These are phyloP conservation scores for Cladosporium sp. DNA, from an alignment of 2,329 filamentous ascomycete genomes.

Conservation along the genomic window DNA sequence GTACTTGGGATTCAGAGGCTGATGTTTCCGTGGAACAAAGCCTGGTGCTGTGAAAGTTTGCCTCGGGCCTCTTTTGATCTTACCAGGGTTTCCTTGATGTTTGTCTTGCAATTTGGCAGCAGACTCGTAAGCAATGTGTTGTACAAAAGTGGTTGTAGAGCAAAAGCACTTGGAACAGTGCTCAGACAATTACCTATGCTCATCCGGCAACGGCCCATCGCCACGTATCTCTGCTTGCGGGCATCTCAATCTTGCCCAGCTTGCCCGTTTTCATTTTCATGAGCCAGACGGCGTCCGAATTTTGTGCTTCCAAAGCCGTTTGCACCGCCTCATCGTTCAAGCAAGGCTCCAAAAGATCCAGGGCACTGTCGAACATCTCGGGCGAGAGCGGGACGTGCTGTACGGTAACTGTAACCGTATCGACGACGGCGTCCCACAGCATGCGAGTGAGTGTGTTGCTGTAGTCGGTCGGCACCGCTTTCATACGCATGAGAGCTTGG, in stretches of 20 bases:
- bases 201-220: conserved; percentile 13
- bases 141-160: no score
- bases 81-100: neutral
- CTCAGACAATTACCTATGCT: neutral
- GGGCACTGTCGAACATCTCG: conserved; percentile 63
- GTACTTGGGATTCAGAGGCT: neutral
- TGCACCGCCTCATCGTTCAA: conserved; percentile 41
- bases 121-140: no score
- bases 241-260: neutral
- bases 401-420: conserved; percentile 51
- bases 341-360: conserved; percentile 51
- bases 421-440: conserved; percentile 28
- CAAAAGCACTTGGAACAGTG: no score
- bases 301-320: conserved; percentile 55
- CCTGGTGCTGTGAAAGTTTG: conserved; percentile 2
- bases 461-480: conserved; percentile 15
- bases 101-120: neutral
- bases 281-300: conserved; percentile 74
- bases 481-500: conserved; percentile 17
- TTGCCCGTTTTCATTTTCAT: conserved; percentile 35
- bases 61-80: neutral
- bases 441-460: conserved; percentile 1
- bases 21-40: neutral
- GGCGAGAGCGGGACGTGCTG: conserved; percentile 59
- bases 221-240: neutral